These are phyloP conservation scores for Alternaria tenuissima DNA, from an alignment of 2,329 filamentous ascomycete species.

Conservation along the genomic window DNA sequence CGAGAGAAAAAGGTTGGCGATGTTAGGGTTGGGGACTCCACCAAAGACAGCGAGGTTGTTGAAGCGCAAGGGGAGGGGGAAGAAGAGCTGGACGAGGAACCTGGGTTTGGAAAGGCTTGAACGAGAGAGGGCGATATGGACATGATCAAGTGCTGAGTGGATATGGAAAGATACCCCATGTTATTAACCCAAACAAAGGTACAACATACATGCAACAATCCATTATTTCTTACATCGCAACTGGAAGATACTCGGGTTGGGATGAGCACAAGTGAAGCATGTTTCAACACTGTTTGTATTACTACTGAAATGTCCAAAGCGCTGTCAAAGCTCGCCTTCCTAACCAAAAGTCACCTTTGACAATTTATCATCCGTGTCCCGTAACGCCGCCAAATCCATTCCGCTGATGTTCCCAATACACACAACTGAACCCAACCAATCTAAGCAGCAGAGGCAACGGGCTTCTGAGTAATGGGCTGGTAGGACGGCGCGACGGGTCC, in stretches of 20 bases:
- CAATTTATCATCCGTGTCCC: background rate
- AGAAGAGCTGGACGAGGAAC: slow-evolving; percentile 30
- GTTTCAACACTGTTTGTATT: background rate
- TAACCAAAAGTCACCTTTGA: background rate
- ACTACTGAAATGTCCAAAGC: background rate
- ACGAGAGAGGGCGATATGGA: background rate
- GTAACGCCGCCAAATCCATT: background rate
- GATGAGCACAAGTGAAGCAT: background rate
- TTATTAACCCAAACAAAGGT: background rate
- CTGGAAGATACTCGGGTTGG: too few relatives aligned
- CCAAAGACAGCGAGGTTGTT: slow-evolving; percentile 25
- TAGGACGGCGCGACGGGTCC: slow-evolving; percentile 41
- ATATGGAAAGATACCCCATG: background rate
- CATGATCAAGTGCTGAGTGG: background rate
- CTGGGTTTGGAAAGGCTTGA: slow-evolving; percentile 43
- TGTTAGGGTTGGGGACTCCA: slow-evolving; percentile 22
- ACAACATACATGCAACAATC: background rate
- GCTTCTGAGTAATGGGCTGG: slow-evolving; percentile 43
- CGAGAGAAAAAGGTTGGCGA: slow-evolving; percentile 27
- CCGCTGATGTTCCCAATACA: slow-evolving; percentile 3
- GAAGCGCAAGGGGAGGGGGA: slow-evolving; percentile 13
- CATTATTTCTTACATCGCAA: background rate
- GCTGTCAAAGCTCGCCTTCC: background rate
- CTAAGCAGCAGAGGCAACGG: slow-evolving; percentile 44
- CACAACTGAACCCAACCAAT: background rate